A percentile compares a stretch with the other conserved stretches of the same genome.
Evolutionary conservation across 2,329 filamentous ascomycete species (phyloP).

Genomic region (Trichothecium roseum): DNA sequence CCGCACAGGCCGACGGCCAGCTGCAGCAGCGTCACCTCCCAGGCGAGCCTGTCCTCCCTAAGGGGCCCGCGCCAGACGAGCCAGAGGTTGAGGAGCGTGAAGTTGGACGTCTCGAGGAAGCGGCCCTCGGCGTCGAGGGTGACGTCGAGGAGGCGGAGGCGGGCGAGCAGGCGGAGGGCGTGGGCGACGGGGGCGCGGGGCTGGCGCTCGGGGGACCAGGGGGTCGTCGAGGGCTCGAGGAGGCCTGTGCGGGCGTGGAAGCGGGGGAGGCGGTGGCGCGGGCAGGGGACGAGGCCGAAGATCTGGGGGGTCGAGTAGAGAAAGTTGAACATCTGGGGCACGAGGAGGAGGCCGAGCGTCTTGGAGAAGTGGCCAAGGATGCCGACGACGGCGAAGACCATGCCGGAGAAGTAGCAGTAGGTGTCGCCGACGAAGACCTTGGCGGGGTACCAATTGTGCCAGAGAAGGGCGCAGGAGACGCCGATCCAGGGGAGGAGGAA

Average conservation of each 20-base stretch:
- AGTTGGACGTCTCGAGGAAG: conserved; percentile 74
- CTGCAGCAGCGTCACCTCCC: conserved; percentile 75
- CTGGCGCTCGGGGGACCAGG: conserved; percentile 58
- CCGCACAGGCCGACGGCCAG: conserved; percentile 66
- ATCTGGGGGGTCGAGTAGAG: conserved; percentile 87
- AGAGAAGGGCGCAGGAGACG: conserved; percentile 75
- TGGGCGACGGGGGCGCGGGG: conserved; percentile 53
- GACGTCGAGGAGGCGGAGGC: conserved; percentile 57
- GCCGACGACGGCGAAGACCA: conserved; percentile 96
- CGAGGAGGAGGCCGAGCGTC: conserved; percentile 79
- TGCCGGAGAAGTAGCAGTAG: conserved; percentile 98
- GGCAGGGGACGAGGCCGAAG: conserved; percentile 83
- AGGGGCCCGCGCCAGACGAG: conserved; percentile 89
- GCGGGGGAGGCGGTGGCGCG: conserved; percentile 78
- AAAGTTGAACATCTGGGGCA: conserved; percentile 96
- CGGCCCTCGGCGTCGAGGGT: conserved; percentile 55
- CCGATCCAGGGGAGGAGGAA: conserved; percentile 89
- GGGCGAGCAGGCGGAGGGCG: conserved; percentile 57
- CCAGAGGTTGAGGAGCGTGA: conserved; percentile 94
- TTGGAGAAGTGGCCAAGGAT: conserved; percentile 98
- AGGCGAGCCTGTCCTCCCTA: conserved; percentile 73
- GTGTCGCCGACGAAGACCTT: conserved; percentile 96
- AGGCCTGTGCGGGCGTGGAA: conserved; percentile 81
- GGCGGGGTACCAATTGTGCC: conserved; percentile 93
- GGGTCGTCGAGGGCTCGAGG: conserved; percentile 76